Evolutionary conservation across 768 basidiomycete genomes (phyloP), one percentile per base, ranked within the genome.

Genomic region (Trichaptum fuscoviolaceum): DNA sequence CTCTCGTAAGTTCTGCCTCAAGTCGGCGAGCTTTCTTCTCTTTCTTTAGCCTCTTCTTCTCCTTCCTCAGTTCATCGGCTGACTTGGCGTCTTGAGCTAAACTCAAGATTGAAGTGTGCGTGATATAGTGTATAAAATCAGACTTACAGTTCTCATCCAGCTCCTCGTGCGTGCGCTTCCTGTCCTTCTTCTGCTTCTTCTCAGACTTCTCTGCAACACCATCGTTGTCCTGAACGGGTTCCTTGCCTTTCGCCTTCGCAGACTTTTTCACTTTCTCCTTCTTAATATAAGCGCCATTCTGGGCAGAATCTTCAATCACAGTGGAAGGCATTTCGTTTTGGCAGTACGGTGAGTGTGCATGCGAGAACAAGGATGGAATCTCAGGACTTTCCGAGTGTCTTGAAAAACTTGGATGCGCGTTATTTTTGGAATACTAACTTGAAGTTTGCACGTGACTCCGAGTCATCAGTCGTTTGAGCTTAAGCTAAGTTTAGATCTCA

Each of bases 181-280:
- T 60, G 26, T 65, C 36, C 64, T 65, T 68, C 59, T 58, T 63
- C 12, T 36, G 26, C 57, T 70, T 70, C 57, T 27, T 57, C 27
- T 57, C 52, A 6, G 59, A 69, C 30, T 27, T 57, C 27, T 57
- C 52, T 7, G 59, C 65, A 25, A 61, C 67, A 18, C 20, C 66
- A 34, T 66, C 65, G n/a, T 52, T 52, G 42, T 52, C 42, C 42
- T 52, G 15, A 52, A 20, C 42, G 5, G 42, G 42, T 12, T 52
- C 42, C 20, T 52, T 52, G 42, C 42, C 42, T 12, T 52, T 52
- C 20, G 42, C 42, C 20, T 52, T 52, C 42, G 42, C 42, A 52
- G 42, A 52, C 15, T 12, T 52, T 52, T 52, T 52, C 42, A 52
- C 6, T 2, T 52, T 52, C 10, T 52, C 15, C 20, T 12, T 52